These are phyloP conservation scores for Claviceps quebecensis DNA, from an alignment of 2,329 filamentous ascomycete genomes.

Conservation along the genomic window DNA sequence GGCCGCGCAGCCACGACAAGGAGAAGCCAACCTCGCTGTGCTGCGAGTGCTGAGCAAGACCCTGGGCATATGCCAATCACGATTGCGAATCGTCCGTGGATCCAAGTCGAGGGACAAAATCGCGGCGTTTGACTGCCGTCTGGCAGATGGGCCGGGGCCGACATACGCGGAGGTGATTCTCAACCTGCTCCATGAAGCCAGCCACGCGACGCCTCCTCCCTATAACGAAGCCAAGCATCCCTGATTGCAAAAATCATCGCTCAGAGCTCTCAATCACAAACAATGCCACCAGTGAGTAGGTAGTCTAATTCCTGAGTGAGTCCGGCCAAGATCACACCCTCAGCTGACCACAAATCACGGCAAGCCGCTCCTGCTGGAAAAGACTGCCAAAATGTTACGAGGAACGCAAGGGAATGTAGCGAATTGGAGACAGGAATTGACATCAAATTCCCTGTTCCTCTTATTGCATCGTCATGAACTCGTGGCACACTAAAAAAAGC, in stretches of 20 bases:
- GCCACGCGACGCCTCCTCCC: constrained; percentile 1
- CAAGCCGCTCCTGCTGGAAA: no score
- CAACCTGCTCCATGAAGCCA: constrained; percentile 15
- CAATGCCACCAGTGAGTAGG: background rate
- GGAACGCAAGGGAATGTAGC: no score
- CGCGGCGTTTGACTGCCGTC: constrained; percentile 26
- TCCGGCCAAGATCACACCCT: no score
- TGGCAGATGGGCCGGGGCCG: constrained; percentile 17
- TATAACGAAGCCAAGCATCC: background rate
- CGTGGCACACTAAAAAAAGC: no score
- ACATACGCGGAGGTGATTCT: constrained; percentile 15
- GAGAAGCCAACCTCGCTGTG: constrained; percentile 56
- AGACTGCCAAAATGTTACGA: no score
- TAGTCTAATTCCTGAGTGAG: no score
- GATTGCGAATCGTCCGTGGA: constrained; percentile 47
- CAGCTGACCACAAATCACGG: no score
- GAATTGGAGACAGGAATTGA: no score
- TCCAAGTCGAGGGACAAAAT: constrained; percentile 52
- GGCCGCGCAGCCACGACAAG: constrained; percentile 48
- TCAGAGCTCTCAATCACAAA: background rate
- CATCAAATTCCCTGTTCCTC: no score
- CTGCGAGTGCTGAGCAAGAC: constrained; percentile 45
- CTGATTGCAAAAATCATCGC: background rate
- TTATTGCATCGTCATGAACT: no score
- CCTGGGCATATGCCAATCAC: constrained; percentile 48